Evolutionary conservation across 2,329 filamentous ascomycete genomes (phyloP), one percentile per base, ranked within the genome.

Genomic region (Trichophyton equinum): DNA sequence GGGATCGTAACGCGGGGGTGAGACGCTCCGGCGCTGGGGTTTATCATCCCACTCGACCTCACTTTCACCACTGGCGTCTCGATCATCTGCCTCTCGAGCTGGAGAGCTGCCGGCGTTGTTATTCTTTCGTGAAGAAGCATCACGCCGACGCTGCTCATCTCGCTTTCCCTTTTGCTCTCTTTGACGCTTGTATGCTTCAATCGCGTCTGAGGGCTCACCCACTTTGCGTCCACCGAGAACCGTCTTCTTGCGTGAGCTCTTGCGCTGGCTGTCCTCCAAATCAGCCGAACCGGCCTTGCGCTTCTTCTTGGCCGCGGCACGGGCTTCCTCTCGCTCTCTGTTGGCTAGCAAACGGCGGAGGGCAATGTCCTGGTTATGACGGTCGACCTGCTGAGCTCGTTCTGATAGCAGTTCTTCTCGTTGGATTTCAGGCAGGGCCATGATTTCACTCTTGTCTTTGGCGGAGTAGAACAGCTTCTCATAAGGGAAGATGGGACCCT

Each of bases 341-440:
- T 83, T 73, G 76, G 86, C 75, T 72, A 95, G 81, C 63, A 95
- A 84, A 68, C 88, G 86, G 63, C 88, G 88, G 57, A 96, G 82
- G 64, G 91, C 84, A 56, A 85, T 81, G 69, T 94, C 90, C 75
- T 96, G 92, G 62, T 87, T 83, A 67, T 88, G 86, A 59, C 85
- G 85, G 69, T 94, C 88, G 62, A 91, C 86, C 72, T 94, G 85
- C 67, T 89, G 85, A 40, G 87, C 86, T 65, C 94, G 89, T 67
- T 95, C 89, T 20, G 91, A 92, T 5, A 99, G 82, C 51, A 96
- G 86, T 71, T 90, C 85, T 74, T 99, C 94, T 64, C 92, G 87
- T 70, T 95, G 86, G 58, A 97, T 86, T 76, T 97, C 91, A 33
- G 91, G 86, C 82, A 96, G 85, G 61, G 80, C 82, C 81, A 94